Conservation (phyloP, 345 rosid genomes). For the Streptanthus diversifolius region DNA sequence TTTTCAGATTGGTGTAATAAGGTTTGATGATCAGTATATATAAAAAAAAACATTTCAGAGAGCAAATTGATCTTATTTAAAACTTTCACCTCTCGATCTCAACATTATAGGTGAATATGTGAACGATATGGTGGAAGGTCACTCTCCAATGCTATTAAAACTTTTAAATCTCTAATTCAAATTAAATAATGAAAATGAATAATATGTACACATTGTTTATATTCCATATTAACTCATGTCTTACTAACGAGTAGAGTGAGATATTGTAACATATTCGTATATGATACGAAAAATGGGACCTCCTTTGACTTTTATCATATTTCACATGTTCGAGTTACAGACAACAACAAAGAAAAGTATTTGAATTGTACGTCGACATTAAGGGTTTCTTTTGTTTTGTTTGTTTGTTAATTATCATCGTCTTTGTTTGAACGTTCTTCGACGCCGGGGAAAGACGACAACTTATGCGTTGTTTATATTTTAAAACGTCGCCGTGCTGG, state of each 20-base stretch:
- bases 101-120: background rate
- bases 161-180: background rate
- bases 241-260: background rate
- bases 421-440: conserved; percentile 16
- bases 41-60: background rate
- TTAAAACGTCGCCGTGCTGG: background rate
- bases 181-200: background rate
- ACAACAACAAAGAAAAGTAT: background rate
- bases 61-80: background rate
- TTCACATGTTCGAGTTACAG: conserved; percentile 10
- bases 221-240: background rate
- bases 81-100: conserved; percentile 1
- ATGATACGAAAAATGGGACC: background rate
- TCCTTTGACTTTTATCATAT: background rate
- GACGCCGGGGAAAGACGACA: conserved; percentile 23
- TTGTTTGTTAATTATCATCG: conserved; percentile 9
- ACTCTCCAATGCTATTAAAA: background rate
- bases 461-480: background rate
- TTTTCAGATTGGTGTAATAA: conserved; percentile 2
- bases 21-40: background rate
- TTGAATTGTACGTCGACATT: background rate
- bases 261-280: background rate
- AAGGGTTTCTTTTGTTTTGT: background rate
- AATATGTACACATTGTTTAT: background rate
- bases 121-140: conserved; percentile 13